Percentiles rank a stretch among this genome's conserved stretches.
Conservation (phyloP, 2,329 filamentous ascomycete species). For the Colletotrichum paranaense region DNA sequence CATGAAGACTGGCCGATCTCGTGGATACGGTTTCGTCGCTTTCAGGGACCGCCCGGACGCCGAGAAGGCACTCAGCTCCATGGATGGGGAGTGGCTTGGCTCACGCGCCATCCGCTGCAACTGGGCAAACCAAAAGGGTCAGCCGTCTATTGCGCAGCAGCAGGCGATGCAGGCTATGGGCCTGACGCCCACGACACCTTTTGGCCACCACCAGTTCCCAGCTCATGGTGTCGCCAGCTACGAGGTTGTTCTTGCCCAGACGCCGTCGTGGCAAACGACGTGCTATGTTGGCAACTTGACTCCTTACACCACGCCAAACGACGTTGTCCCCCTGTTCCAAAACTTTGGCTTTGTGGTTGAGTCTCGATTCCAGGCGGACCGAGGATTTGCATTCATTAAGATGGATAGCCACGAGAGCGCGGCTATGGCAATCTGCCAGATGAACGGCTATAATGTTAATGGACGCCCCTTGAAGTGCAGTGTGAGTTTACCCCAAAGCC, state of each 20-base stretch:
- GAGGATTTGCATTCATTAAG: constrained; percentile 98
- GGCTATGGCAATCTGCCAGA: constrained; percentile 96
- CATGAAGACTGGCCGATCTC: constrained; percentile 98
- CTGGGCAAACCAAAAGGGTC: constrained; percentile 99
- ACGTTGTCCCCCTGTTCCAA: constrained; percentile 97
- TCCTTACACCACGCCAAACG: constrained; percentile 95
- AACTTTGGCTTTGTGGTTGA: constrained; percentile 99
- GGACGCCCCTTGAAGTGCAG: constrained; percentile 98
- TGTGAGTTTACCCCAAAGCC: constrained; percentile 69
- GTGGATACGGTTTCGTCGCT: constrained; percentile 97
- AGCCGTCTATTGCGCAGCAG: constrained; percentile 97
- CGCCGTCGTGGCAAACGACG: constrained; percentile 97
- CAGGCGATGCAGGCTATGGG: constrained; percentile 97
- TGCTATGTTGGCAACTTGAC: constrained; percentile 98
- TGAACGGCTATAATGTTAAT: constrained; percentile 98
- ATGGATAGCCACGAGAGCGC: constrained; percentile 99
- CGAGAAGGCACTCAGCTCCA: constrained; percentile 94
- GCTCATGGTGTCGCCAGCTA: constrained; percentile 97
- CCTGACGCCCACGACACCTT: constrained; percentile 96
- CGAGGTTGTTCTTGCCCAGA: constrained; percentile 96
- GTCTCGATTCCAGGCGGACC: constrained; percentile 96
- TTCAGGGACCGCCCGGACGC: constrained; percentile 95
- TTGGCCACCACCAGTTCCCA: constrained; percentile 97
- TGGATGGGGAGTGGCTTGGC: constrained; percentile 99
- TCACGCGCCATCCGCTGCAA: constrained; percentile 99